Evolutionary conservation across 139 green algal genomes (phyloP), one percentile per base, ranked within the genome.

Genomic region (Bryopsis sp.): DNA sequence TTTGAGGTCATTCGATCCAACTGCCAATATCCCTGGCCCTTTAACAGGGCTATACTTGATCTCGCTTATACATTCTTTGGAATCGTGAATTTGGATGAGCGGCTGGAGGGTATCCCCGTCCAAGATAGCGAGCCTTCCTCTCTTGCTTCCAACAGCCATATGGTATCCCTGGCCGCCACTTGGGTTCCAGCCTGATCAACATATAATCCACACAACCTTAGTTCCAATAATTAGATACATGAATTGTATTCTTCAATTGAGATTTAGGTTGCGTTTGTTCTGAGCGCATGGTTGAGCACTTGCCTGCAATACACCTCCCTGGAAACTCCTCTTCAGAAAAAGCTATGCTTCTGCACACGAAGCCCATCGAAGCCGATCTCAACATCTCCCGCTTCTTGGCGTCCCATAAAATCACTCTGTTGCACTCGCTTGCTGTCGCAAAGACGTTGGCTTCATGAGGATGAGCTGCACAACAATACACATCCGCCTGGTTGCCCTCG

Each of bases 41-140:
- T 72, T 68, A 3, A 67, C 15, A 3, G 81, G 81, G 24, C 39
- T 76, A 75, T 82, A 87, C 73, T 81, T 80, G n/a, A 87, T 54
- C 66, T 82, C 81, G 60, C 33, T 33, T 35, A 82, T 50, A 54
- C 72, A 68, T 28, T 68, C 67, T 2, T 36, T 60, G 1, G 70
- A 50, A 34, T 82, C 66, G n/a, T 67, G 59, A 34, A 84, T 35
- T n/a, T 72, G 35, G 29, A 79, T 58, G 34, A 86, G 67, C 26
- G 81, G 81, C 46, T 79, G 74, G 36, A 86, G 66, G 2, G 68
- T 82, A 57, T 74, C 47, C 11, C 46, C 68, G 35, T 78, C 68
- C 35, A 86, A 48, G 2, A 86, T 72, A 2, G 71, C 69, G 19
- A 86, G 70, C 61, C 77, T 60, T 11, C 72, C 75, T 1, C 38